These are phyloP conservation scores for Phytophthora sansomeana DNA, from an alignment of 352 stramenopile species.

Conservation along the genomic window DNA sequence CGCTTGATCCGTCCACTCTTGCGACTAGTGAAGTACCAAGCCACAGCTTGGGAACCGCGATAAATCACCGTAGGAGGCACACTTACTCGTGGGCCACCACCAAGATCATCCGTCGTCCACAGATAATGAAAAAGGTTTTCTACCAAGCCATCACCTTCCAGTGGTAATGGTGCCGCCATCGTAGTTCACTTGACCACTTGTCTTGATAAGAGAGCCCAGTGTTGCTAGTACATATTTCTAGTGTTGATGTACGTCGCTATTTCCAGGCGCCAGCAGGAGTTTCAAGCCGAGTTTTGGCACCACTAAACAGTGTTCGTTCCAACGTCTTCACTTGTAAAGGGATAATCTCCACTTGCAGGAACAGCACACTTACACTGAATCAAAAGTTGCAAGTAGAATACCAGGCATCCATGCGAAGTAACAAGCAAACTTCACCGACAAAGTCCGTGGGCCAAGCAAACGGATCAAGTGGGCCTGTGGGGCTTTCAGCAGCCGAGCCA, in stretches of 20 bases:
- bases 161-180: conserved; percentile 69
- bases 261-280: conserved; percentile 19
- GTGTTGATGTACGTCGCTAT: conserved; percentile 24
- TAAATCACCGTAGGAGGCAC: conserved; percentile 96
- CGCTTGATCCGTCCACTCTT: conserved; percentile 90
- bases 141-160: conserved; percentile 89
- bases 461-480: conserved; percentile 5
- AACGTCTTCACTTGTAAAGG: not conserved
- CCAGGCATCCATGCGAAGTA: conserved; percentile 24
- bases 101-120: conserved; percentile 93
- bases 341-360: not conserved
- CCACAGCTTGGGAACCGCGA: conserved; percentile 90
- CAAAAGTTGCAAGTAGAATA: not conserved
- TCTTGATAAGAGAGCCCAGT: conserved; percentile 9
- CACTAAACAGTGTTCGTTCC: not conserved
- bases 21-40: conserved; percentile 96
- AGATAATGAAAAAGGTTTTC: conserved; percentile 92
- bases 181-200: conserved; percentile 1
- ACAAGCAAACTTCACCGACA: conserved; percentile 25
- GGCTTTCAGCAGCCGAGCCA: conserved; percentile 15
- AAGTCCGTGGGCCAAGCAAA: conserved; percentile 20
- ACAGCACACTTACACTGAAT: not conserved
- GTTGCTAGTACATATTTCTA: conserved; percentile 24
- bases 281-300: conserved; percentile 11
- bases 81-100: conserved; percentile 84